A percentile compares a stretch with the other conserved stretches of the same genome.
Evolutionary conservation across 257 asterid genomes (phyloP).

Genomic region (Echites panduratus): DNA sequence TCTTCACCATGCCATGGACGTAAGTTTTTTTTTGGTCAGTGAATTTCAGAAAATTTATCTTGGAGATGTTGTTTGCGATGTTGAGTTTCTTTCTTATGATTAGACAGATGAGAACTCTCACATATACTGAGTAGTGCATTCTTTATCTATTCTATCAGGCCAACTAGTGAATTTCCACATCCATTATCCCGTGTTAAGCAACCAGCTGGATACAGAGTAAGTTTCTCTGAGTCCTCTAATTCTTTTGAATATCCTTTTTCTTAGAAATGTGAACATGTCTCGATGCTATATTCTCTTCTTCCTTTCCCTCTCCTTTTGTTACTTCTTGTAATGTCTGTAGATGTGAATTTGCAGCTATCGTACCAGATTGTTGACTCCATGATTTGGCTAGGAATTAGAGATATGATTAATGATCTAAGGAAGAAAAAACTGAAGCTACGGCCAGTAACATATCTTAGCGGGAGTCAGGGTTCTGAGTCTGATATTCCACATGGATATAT

Average conservation of each 20-base stretch:
- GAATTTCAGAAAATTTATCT: conserved; percentile 5
- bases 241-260: conserved; percentile 13
- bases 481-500: conserved; percentile 89
- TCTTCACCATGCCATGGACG: conserved; percentile 99
- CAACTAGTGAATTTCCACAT: conserved; percentile 97
- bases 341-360: conserved; percentile 70
- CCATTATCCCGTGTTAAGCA: conserved; percentile 97
- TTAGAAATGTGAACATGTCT: background rate
- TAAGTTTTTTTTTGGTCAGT: conserved; percentile 43
- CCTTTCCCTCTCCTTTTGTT: background rate
- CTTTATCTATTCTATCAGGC: conserved; percentile 46
- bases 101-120: conserved; percentile 8
- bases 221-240: conserved; percentile 23
- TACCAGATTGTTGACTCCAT: conserved; percentile 94
- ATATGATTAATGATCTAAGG: conserved; percentile 87
- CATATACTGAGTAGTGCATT: conserved; percentile 2
- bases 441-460: conserved; percentile 89
- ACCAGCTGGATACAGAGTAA: conserved; percentile 89
- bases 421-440: conserved; percentile 84
- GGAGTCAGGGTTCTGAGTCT: conserved; percentile 76
- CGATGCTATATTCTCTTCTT: conserved; percentile 10
- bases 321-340: conserved; percentile 20
- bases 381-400: conserved; percentile 97
- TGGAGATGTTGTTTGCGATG: background rate
- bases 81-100: conserved; percentile 12